Base-by-base conservation (phyloP, 176 grass and related monocot species). In the Cenchrus fungigraminus region DNA sequence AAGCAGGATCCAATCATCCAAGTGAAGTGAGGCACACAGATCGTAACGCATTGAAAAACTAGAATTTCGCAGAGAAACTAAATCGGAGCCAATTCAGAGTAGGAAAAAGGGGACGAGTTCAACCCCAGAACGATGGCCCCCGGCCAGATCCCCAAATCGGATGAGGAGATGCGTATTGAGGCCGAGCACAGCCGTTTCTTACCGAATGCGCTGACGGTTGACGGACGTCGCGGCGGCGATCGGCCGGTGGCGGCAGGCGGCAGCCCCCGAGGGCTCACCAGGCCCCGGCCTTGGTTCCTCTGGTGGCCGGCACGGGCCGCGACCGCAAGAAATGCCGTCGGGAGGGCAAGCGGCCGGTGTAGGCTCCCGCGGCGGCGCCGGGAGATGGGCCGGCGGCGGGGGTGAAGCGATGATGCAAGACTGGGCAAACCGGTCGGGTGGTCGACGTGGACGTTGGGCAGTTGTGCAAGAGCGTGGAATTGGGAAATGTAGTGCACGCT, bases 1-100 rank as follows among this genome's bases (percentile, higher is more conserved):
- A 85, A 68, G 83, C 51, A 45, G 58, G 45, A 86, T 79, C 84
- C 56, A 71, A 14, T 19, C 28, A 65, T 40, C 70, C 9, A 29
- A 79, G 20, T 9, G 71, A 28, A n/a, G 9, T 20, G 49, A 12
- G 57, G 16, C 6, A 74, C 29, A 22, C 53, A 54, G 65, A 50
- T 70, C 22, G 32, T 19, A 29, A 42, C 15, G 6, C 81, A 15
- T 63, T 15, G 19, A 32, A 49, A 34, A 47, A 29, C 17, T 9
- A 1, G 61, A 70, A 79, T 9, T 60, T 60, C 19, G 57, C 57
- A 22, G 1, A 22, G 22, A n/a, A 60, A 60, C 8, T 4, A 19
- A 20, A 58, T 28, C 40, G 51, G 40, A 55, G 13, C 28, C 66
- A 54, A 63, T 55, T 53, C 19, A n/a, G 19, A 17, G 15, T 12